Evolutionary conservation across 805 yeast species (phyloP).

Genomic region (Schizosaccharomyces lindneri): DNA sequence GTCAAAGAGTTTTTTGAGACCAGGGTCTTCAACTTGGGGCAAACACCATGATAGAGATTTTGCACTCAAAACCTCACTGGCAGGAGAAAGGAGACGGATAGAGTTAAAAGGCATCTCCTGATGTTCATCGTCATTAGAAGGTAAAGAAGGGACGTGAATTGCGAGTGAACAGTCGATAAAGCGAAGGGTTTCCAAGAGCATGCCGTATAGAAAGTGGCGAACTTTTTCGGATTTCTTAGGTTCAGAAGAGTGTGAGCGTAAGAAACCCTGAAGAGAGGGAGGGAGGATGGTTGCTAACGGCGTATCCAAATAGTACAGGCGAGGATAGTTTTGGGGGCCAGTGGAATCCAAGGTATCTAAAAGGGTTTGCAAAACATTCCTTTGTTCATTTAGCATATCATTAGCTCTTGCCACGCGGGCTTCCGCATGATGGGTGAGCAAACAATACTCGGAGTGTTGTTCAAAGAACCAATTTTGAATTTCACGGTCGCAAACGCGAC

Average conservation of each 20-base stretch:
- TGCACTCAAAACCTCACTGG: background rate
- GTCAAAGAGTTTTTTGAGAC: constrained; percentile 13
- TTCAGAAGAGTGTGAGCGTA: background rate
- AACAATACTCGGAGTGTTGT: constrained; percentile 66
- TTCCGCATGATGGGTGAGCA: constrained; percentile 61
- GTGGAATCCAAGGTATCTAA: background rate
- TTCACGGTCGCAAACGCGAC: constrained; percentile 74
- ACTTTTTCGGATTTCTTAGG: background rate
- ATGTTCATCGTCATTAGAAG: background rate
- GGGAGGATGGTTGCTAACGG: background rate
- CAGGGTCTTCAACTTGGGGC: background rate
- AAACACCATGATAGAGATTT: background rate
- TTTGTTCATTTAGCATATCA: constrained; percentile 22
- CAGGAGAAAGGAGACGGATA: background rate
- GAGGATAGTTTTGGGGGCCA: background rate
- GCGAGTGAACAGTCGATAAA: background rate
- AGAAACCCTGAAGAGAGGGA: background rate
- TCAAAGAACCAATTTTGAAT: constrained; percentile 94
- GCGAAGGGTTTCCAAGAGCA: background rate
- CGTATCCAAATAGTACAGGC: background rate
- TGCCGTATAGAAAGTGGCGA: background rate
- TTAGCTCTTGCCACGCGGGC: constrained; percentile 52
- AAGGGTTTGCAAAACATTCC: background rate
- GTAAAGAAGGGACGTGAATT: background rate
- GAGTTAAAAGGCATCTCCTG: background rate